Evolutionary conservation across 1,284 basidiomycete species (phyloP), one percentile per base, ranked within the genome.

Genomic region (Melampsora medusae): DNA sequence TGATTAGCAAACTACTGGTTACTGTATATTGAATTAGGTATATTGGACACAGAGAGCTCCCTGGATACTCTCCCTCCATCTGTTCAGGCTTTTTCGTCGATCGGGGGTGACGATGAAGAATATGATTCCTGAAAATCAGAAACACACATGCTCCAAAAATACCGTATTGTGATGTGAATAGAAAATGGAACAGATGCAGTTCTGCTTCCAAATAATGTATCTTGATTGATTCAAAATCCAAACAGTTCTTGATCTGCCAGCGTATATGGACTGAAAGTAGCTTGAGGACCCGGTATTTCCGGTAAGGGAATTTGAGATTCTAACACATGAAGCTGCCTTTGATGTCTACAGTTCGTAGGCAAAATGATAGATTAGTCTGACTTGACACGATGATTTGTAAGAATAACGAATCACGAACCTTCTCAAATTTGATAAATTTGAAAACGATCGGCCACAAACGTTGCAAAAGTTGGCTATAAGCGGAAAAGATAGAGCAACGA

Each of bases 381-480:
- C 42, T 28, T 28, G 19, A 28, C 10, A 46, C 4, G 46, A 33
- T 53, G 12, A 68, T 25, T 31, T 6, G 17, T 22, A 38, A 66
- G 42, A 19, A n/a, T 64, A 35, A 12, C 1, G 14, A 33, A 28
- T n/a, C 25, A 65, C 64, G 56, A 10, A 73, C 71, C 71, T 33
- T 53, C 71, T 66, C 19, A 73, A 22, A 33, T 73, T 73, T 12
- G 71, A 73, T 14, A 73, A 48, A 46, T 73, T 73, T 3, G 71
- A 73, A 35, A 73, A 73, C 3, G 71, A 73, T 17, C 50, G 12
- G 14, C 71, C 71, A 17, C 71, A 73, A 4, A 73, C 71, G 9
- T 73, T 73, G 46, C 71, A 73, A 56, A 73, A 73, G 64, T 73
- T 73, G 62, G 71, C 71, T 73, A 59, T 22, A 64, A 16, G 22